These are phyloP conservation scores for Aspergillus chevalieri DNA, from an alignment of 2,329 filamentous ascomycete species.

Conservation along the genomic window DNA sequence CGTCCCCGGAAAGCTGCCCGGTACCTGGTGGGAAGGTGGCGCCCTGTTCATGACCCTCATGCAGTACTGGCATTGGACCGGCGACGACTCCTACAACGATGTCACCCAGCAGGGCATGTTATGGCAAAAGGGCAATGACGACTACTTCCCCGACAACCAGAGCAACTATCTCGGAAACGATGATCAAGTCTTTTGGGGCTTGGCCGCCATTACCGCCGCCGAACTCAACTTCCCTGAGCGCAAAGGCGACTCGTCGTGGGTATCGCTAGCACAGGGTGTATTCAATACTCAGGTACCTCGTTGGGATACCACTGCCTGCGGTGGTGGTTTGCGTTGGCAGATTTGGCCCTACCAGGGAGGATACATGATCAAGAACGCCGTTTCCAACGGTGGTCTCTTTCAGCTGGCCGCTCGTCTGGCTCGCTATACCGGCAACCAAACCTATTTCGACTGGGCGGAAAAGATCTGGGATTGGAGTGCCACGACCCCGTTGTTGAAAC, in stretches of 20 bases:
- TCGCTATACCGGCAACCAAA: constrained; percentile 70
- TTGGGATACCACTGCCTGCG: constrained; percentile 63
- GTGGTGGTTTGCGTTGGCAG: constrained; percentile 78
- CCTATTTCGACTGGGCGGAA: constrained; percentile 72
- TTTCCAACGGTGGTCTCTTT: constrained; percentile 55
- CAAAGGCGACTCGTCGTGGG: constrained; percentile 62
- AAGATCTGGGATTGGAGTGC: constrained; percentile 57
- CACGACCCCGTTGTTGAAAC: constrained; percentile 47
- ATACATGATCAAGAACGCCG: constrained; percentile 53
- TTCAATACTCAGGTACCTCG: constrained; percentile 71
- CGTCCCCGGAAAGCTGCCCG: constrained; percentile 35
- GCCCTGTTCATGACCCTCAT: constrained; percentile 65
- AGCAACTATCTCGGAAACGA: constrained; percentile 46
- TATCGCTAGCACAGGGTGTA: constrained; percentile 69
- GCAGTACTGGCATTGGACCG: constrained; percentile 81
- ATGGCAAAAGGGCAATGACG: constrained; percentile 66
- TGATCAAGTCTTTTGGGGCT: constrained; percentile 73
- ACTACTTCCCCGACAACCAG: constrained; percentile 66
- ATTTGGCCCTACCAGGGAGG: constrained; percentile 73
- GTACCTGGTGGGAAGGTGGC: constrained; percentile 61
- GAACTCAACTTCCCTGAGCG: constrained; percentile 71
- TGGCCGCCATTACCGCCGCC: constrained; percentile 71
- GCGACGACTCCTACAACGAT: constrained; percentile 65
- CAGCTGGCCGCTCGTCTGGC: constrained; percentile 62
- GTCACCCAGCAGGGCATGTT: constrained; percentile 63